Percentiles rank a stretch among this genome's conserved stretches.
Evolutionary conservation across 345 rosid species (phyloP).

Genomic region (Boechera stricta): DNA sequence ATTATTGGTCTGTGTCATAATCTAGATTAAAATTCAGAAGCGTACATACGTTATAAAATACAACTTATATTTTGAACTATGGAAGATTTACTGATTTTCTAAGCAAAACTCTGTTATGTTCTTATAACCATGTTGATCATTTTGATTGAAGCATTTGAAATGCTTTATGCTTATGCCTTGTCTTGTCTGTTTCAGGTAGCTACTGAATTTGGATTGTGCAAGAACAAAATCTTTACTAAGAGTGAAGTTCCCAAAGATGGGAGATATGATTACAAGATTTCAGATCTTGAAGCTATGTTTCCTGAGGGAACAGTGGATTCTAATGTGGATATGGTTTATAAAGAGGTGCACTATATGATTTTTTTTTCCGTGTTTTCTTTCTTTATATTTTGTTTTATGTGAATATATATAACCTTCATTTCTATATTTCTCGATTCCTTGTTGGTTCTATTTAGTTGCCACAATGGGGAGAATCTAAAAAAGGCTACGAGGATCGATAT

Average conservation of each 20-base stretch:
- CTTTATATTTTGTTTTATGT: not conserved
- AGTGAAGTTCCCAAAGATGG: constrained; percentile 59
- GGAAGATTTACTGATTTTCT: not conserved
- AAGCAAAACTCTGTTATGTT: not conserved
- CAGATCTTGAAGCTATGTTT: constrained; percentile 63
- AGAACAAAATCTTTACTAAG: constrained; percentile 55
- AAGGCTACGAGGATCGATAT: constrained; percentile 54
- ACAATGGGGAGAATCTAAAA: constrained; percentile 61
- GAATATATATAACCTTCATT: not conserved
- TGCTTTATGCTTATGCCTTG: not conserved
- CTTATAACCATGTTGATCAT: not conserved
- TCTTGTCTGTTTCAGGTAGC: constrained; percentile 57
- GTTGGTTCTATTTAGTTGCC: constrained; percentile 59
- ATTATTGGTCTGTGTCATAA: not conserved
- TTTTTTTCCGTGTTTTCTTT: not conserved
- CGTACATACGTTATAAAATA: not conserved
- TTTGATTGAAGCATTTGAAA: not conserved
- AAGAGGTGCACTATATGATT: constrained; percentile 51
- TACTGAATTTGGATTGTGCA: constrained; percentile 78
- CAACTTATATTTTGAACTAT: not conserved
- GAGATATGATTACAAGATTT: constrained; percentile 55
- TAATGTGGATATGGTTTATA: constrained; percentile 50
- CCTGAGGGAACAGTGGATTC: constrained; percentile 70
- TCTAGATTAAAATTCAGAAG: not conserved
- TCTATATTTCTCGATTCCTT: not conserved